Base-by-base conservation (phyloP, 257 asterid species). In the Coffea canephora region DNA sequence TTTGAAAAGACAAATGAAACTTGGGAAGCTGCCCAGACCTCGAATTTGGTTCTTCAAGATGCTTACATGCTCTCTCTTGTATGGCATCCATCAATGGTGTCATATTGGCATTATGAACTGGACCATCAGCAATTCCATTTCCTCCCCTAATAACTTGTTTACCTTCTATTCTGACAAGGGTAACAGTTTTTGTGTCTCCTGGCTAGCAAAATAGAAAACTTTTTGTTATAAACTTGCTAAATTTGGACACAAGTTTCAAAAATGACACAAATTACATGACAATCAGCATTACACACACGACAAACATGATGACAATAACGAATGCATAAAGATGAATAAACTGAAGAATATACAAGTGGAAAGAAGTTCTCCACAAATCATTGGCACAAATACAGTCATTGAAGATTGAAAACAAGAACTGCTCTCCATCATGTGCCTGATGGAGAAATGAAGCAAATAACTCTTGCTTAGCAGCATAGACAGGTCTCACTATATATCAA, bases 101-200 rank as follows among this genome's bases (percentile, higher is more conserved):
- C 59, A 88, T 80, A 48, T 81, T 84, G 78, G 91, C 82, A 85
- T 85, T 83, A 84, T 76, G 79, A n/a, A 90, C 90, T 66, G 72
- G 83, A 72, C 92, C 91, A 91, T 92, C 97, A 85, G 83, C 97
- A 80, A 92, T 84, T 57, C 91, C 87, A 85, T 93, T 92, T 77
- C 99, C 99, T 71, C 99, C 98, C 83, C 90, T 87, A 66, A 95
- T 95, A 78, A 93, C 83, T 86, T 85, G 93, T 52, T 80, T 79
- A 76, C 99, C 99, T 72, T 91, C 90, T 74, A 93, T 93, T 81
- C 87, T 85, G 80, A 95, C 92, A 83, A 95, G 98, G 81, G 89
- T 85, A 83, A 95, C 98, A 77, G 90, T 89, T 88, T 91, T 95
- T n/a, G 93, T 85, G 77, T 95, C 99, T 89, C 99, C 99, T 84